These are phyloP conservation scores for Crucihimalaya himalaica DNA, from an alignment of 345 rosid genomes.

Conservation along the genomic window DNA sequence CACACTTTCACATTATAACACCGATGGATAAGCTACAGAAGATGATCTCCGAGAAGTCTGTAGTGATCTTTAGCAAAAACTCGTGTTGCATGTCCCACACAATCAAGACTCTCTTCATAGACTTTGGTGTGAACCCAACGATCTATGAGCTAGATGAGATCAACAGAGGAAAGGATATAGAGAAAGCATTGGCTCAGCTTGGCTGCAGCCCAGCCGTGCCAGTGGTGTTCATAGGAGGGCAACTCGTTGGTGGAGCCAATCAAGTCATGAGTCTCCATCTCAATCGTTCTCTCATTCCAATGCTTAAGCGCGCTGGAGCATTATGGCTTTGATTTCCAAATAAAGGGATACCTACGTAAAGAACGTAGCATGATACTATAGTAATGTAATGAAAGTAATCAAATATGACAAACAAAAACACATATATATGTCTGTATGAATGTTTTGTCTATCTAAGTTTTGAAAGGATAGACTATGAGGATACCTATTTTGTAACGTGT, in stretches of 20 bases:
- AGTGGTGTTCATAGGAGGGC: slow-evolving; percentile 69
- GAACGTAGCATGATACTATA: not conserved
- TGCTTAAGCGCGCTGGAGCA: slow-evolving; percentile 69
- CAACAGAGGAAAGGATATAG: slow-evolving; percentile 60
- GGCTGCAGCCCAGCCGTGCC: slow-evolving; percentile 71
- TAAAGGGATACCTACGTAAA: not conserved
- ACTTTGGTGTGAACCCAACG: slow-evolving; percentile 68
- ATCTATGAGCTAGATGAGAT: slow-evolving; percentile 70
- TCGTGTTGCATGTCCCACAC: slow-evolving; percentile 74
- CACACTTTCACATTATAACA: not conserved
- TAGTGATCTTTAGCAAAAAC: slow-evolving; percentile 78
- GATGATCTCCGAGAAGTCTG: slow-evolving; percentile 65
- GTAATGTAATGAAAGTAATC: not conserved
- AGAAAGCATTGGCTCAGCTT: slow-evolving; percentile 62
- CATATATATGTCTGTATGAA: slow-evolving; percentile 1
- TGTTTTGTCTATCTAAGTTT: slow-evolving; percentile 14
- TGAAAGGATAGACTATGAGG: slow-evolving; percentile 14
- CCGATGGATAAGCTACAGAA: slow-evolving; percentile 57
- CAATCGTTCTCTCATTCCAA: slow-evolving; percentile 58
- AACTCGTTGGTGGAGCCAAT: slow-evolving; percentile 73
- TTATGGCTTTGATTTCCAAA: slow-evolving; percentile 56
- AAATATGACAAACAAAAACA: slow-evolving; percentile 4
- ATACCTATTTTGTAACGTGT: slow-evolving; percentile 18
- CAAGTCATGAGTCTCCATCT: slow-evolving; percentile 84
- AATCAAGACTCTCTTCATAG: slow-evolving; percentile 59